Evolutionary conservation across 108 stramenopile species (phyloP).

Genomic region (Cyclotella distinguenda): DNA sequence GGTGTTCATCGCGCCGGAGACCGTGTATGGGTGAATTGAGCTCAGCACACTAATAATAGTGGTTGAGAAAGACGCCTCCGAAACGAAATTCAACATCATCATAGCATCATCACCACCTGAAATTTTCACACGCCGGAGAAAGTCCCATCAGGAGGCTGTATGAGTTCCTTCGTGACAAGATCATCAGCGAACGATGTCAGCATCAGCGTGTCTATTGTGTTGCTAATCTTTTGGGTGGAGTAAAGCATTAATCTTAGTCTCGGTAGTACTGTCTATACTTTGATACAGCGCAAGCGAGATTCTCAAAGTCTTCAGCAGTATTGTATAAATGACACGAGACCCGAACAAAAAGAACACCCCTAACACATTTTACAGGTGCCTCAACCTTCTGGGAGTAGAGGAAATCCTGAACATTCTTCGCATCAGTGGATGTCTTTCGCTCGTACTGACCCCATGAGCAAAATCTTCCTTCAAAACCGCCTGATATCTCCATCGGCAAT

Average conservation of each 20-base stretch:
- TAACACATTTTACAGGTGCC: constrained; percentile 69
- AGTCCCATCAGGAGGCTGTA: no score
- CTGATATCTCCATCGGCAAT: constrained; percentile 40
- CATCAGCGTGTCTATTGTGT: no score
- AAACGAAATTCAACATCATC: no score
- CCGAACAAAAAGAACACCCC: constrained; percentile 58
- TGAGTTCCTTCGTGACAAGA: no score
- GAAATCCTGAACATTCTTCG: constrained; percentile 67
- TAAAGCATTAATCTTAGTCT: no score
- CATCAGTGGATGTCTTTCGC: constrained; percentile 56
- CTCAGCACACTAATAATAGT: no score
- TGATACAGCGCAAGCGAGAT: constrained; percentile 39
- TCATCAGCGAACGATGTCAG: no score
- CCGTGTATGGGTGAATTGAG: no score
- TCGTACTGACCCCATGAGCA: neutral
- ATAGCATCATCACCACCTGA: no score
- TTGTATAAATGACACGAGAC: constrained; percentile 73
- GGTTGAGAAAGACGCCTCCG: no score
- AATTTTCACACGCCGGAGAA: no score
- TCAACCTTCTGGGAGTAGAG: constrained; percentile 56
- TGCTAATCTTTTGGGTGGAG: no score
- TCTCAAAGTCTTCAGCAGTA: constrained; percentile 53
- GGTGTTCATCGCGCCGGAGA: constrained; percentile 25
- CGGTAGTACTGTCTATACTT: constrained; percentile 1
- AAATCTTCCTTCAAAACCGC: neutral